These are phyloP conservation scores for Globisporangium uncinulatum DNA, from an alignment of 352 stramenopile genomes.

Conservation along the genomic window DNA sequence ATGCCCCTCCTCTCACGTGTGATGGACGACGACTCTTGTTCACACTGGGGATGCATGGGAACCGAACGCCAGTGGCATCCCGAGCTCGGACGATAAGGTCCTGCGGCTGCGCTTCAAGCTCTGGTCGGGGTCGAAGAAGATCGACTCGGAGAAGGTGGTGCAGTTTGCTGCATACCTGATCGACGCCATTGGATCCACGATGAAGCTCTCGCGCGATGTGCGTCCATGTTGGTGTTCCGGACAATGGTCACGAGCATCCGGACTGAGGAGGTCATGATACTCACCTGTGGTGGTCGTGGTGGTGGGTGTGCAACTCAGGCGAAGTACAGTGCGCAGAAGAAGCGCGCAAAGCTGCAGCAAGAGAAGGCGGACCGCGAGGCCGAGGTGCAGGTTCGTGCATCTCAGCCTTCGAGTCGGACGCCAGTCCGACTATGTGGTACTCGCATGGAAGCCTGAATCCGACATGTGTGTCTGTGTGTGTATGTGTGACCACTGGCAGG, in stretches of 20 bases:
- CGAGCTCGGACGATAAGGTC: conserved; percentile 50
- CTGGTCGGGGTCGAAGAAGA: conserved; percentile 44
- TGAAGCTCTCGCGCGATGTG: conserved; percentile 77
- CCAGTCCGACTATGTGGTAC: neutral
- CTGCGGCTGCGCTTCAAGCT: conserved; percentile 65
- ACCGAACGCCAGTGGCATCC: conserved; percentile 42
- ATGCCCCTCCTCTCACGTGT: neutral
- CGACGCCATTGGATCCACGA: conserved; percentile 58
- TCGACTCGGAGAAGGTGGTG: conserved; percentile 45
- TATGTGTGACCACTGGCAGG: conserved; percentile 18
- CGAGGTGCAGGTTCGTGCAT: conserved; percentile 24
- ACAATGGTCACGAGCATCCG: neutral
- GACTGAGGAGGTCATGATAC: neutral
- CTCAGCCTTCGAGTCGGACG: neutral
- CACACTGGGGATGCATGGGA: neutral
- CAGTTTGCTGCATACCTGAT: conserved; percentile 45
- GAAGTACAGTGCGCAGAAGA: conserved; percentile 73
- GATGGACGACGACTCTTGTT: neutral
- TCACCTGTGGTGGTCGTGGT: neutral
- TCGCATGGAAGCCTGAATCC: neutral
- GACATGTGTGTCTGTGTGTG: neutral
- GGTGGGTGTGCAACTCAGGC: conserved; percentile 24
- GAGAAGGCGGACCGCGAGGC: conserved; percentile 27
- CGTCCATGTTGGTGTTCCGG: conserved; percentile 1
- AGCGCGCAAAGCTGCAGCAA: conserved; percentile 59